phyloP scores from a whole-genome alignment of 306 rosid species.

The Aeschynomene evenia region DNA sequence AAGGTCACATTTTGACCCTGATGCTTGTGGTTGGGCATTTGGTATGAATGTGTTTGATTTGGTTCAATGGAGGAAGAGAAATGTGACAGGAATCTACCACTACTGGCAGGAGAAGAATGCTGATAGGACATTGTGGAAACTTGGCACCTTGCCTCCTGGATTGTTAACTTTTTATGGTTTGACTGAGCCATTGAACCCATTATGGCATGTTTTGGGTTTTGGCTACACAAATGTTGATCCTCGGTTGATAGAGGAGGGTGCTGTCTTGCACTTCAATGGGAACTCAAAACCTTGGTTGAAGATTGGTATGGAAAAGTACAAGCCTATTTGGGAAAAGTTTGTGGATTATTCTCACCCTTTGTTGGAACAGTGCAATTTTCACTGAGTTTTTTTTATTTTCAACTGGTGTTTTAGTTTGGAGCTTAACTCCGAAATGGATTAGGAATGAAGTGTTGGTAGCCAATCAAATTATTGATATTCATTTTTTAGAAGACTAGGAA shows the following conservation, averaged over 20 bases:
- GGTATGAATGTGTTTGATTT: slow-evolving; percentile 81
- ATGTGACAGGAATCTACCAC: slow-evolving; percentile 77
- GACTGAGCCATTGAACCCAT: slow-evolving; percentile 66
- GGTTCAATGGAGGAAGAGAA: slow-evolving; percentile 75
- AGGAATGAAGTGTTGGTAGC: slow-evolving; percentile 51
- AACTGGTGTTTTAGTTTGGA: slow-evolving; percentile 40
- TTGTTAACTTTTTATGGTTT: slow-evolving; percentile 69
- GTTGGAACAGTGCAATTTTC: slow-evolving; percentile 62
- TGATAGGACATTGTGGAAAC: slow-evolving; percentile 79
- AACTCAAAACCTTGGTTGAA: slow-evolving; percentile 83
- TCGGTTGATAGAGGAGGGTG: slow-evolving; percentile 54
- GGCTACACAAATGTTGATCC: slow-evolving; percentile 71
- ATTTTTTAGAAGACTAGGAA: background rate
- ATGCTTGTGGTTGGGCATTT: slow-evolving; percentile 85
- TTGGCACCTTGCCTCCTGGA: slow-evolving; percentile 81
- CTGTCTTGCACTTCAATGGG: slow-evolving; percentile 73
- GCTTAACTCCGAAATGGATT: slow-evolving; percentile 47
- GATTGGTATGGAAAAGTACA: slow-evolving; percentile 76
- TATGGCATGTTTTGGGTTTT: slow-evolving; percentile 73
- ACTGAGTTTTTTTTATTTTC: slow-evolving; percentile 44
- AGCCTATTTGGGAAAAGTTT: slow-evolving; percentile 69
- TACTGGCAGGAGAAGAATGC: slow-evolving; percentile 75
- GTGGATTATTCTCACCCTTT: slow-evolving; percentile 57
- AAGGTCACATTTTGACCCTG: slow-evolving; percentile 70
- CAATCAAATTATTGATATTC: background rate